Percentiles rank a stretch among this genome's conserved stretches.
phyloP scores from a whole-genome alignment of 495 filamentous ascomycete species.

The Barbatosphaeria neglecta region DNA sequence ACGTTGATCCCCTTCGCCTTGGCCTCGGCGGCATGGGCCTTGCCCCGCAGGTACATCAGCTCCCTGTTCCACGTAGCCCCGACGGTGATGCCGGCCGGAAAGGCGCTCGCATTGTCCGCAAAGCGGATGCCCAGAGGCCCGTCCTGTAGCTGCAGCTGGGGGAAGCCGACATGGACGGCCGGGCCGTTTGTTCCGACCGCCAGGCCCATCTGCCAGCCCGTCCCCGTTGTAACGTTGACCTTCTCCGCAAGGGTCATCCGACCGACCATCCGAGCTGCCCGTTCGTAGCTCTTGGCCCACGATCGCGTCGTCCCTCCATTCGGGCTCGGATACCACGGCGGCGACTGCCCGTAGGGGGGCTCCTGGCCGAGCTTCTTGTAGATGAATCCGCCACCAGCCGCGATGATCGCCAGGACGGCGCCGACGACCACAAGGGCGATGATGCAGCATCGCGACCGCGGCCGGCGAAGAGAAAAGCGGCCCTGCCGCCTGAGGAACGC shows the following conservation, averaged over 20 bases:
- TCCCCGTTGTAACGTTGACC: constrained; percentile 89
- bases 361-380: constrained; percentile 30
- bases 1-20: constrained; percentile 63
- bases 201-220: constrained; percentile 80
- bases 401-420: constrained; percentile 20
- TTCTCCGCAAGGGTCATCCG: constrained; percentile 85
- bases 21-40: constrained; percentile 56
- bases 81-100: constrained; percentile 54
- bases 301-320: constrained; percentile 58
- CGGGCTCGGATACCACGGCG: constrained; percentile 79
- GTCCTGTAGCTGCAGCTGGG: constrained; percentile 80
- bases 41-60: constrained; percentile 57
- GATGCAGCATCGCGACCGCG: constrained; percentile 22
- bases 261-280: constrained; percentile 65
- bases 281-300: constrained; percentile 74
- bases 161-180: constrained; percentile 61
- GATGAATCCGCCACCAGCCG: constrained; percentile 24
- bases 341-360: constrained; percentile 42
- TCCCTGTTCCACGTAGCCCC: constrained; percentile 52
- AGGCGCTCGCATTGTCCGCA: constrained; percentile 54
- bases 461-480: constrained; percentile 10
- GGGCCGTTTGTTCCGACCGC: constrained; percentile 85
- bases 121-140: constrained; percentile 58
- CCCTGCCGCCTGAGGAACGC: constrained; percentile 3
- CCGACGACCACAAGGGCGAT: constrained; percentile 12